Percentiles rank a stretch among this genome's conserved stretches.
phyloP scores from a whole-genome alignment of 371 early-diverging fungal genomes.

The Lichtheimia corymbifera region DNA sequence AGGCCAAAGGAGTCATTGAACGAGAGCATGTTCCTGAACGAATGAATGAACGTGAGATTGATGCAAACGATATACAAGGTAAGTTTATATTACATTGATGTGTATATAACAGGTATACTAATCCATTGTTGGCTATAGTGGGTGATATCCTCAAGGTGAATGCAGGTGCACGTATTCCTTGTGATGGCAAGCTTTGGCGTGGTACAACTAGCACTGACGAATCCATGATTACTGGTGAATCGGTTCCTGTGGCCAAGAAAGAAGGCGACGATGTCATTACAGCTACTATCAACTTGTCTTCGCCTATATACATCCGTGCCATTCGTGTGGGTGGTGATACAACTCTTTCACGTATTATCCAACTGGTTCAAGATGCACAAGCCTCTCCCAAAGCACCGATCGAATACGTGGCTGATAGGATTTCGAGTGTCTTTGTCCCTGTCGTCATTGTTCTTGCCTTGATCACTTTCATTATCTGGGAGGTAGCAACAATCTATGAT shows the following conservation, averaged over 20 bases:
- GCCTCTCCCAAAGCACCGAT: slow-evolving; percentile 69
- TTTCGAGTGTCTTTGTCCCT: slow-evolving; percentile 63
- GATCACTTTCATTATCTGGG: slow-evolving; percentile 61
- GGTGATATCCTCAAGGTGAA: slow-evolving; percentile 66
- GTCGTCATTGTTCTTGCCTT: slow-evolving; percentile 58
- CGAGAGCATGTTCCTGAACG: slow-evolving; percentile 16
- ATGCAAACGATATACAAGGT: slow-evolving; percentile 51
- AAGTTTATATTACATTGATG: slow-evolving; percentile 6
- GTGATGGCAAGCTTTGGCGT: slow-evolving; percentile 68
- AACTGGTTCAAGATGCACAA: slow-evolving; percentile 71
- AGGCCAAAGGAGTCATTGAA: slow-evolving; percentile 6
- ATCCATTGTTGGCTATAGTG: slow-evolving; percentile 26
- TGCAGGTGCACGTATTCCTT: slow-evolving; percentile 70
- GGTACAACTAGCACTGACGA: slow-evolving; percentile 70
- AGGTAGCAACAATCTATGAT: slow-evolving; percentile 33
- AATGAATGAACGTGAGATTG: slow-evolving; percentile 37
- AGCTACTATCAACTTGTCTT: slow-evolving; percentile 61
- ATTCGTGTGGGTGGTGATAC: slow-evolving; percentile 63
- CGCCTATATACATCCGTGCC: slow-evolving; percentile 60
- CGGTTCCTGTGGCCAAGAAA: slow-evolving; percentile 68
- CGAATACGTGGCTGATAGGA: slow-evolving; percentile 64
- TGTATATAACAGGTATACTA: slow-evolving; percentile 1
- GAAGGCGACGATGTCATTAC: slow-evolving; percentile 55
- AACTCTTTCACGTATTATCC: slow-evolving; percentile 64
- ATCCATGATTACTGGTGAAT: slow-evolving; percentile 85